Evolutionary conservation across 2,329 filamentous ascomycete genomes (phyloP), one percentile per base, ranked within the genome.

Genomic region (Colletotrichum sp.): DNA sequence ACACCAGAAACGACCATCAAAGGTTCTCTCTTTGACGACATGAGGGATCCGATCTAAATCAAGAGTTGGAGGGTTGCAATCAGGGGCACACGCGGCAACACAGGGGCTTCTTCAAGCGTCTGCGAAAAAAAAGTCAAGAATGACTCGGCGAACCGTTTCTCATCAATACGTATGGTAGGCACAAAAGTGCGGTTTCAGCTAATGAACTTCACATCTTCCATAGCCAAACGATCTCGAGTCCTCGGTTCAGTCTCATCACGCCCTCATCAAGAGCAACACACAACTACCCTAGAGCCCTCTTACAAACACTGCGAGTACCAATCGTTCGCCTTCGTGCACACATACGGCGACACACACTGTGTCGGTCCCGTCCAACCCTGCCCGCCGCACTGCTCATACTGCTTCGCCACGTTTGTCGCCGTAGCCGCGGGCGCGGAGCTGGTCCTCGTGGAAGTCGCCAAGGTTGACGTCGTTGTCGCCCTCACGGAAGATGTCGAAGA

Each of bases 231-330:
- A 13, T 7, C n/a, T 13, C 7, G 43, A 52, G 12, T 52, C 10
- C 43, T 13, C n/a, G 43, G 12, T 52, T 24, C n/a, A 4, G 43
- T 52, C 43, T 52, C 55, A 21, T 10, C 7, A 34, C 59, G 26
- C 16, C 18, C 26, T 61, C 9, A 8, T 13, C 24, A 28, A 59
- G 55, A 59, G 26, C 55, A 59, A 34, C 7, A 18, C 16, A 30
- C 18, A 61, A 61, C 16, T 3, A 0, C 14, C 8, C 26, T 48
- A 12, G 57, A n/a, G n/a, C 39, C 39, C 43, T n/a, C 55, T 66
- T 80, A 87, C 76, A 86, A 72, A 78, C 86, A 88, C 80, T 88
- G 86, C 28, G 74, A 84, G 81, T 87, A 88, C 77, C 79, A 88
- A 63, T 82, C 80, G 77, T 87, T 88, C 68, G 39, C 6, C 30